Evolutionary conservation across 192 early-diverging fungal species (phyloP).

Genomic region (Coemansia sp.): DNA sequence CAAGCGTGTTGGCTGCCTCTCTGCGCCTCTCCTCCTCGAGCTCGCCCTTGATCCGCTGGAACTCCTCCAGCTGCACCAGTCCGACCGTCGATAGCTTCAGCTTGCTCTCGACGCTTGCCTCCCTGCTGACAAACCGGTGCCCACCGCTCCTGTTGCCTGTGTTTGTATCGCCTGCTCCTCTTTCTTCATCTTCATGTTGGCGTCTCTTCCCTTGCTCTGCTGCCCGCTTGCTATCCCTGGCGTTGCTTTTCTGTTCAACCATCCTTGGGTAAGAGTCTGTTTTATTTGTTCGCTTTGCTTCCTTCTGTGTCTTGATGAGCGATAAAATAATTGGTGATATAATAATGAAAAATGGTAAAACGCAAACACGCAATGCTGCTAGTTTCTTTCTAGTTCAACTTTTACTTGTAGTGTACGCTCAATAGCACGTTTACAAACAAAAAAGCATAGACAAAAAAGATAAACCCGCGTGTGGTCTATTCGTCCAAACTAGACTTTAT

Average conservation of each 20-base stretch:
- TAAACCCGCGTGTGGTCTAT: too few species aligned
- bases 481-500: not conserved
- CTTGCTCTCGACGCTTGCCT: constrained; percentile 75
- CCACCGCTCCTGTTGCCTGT: not conserved
- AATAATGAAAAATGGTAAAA: not conserved
- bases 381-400: too few species aligned
- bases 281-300: too few species aligned
- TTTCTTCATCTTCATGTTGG: not conserved
- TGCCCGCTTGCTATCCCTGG: not conserved
- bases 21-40: constrained; percentile 80
- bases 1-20: constrained; percentile 65
- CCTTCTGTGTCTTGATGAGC: too few species aligned
- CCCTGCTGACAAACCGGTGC: constrained; percentile 69
- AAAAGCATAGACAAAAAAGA: too few species aligned
- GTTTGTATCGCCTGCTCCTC: not conserved
- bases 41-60: constrained; percentile 78
- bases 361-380: not conserved
- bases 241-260: not conserved
- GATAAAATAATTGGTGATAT: not conserved
- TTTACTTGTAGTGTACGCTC: too few species aligned
- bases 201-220: constrained; percentile 52
- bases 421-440: too few species aligned
- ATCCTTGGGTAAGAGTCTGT: not conserved
- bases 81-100: constrained; percentile 90
- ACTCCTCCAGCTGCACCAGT: constrained; percentile 85